These are phyloP conservation scores for Tetrastigma voinierianum DNA, from an alignment of 164 flowering plant genomes.

Conservation along the genomic window DNA sequence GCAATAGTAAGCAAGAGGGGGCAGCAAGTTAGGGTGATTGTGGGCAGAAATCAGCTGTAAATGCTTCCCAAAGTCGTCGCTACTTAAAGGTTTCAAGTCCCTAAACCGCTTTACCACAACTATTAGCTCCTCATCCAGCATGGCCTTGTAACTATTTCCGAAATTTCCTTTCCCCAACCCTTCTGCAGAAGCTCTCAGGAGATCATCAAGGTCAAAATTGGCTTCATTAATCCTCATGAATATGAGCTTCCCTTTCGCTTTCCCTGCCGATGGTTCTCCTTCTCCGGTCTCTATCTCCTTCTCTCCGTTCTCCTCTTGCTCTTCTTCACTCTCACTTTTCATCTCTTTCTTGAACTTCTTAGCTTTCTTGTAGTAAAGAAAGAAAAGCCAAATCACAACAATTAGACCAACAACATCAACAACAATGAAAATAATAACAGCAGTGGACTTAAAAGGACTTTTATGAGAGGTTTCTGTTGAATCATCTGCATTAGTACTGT, in stretches of 20 bases:
- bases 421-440: slow-evolving; percentile 17
- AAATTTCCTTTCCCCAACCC: slow-evolving; percentile 63
- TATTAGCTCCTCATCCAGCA: slow-evolving; percentile 23
- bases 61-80: slow-evolving; percentile 46
- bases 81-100: slow-evolving; percentile 47
- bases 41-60: slow-evolving; percentile 29
- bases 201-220: slow-evolving; percentile 47
- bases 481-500: too few relatives aligned
- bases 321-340: not conserved
- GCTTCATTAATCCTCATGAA: slow-evolving; percentile 30
- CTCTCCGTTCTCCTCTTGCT: not conserved
- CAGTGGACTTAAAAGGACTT: too few relatives aligned
- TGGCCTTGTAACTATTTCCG: slow-evolving; percentile 55
- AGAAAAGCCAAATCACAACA: slow-evolving; percentile 25
- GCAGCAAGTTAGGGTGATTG: slow-evolving; percentile 63
- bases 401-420: slow-evolving; percentile 29
- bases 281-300: not conserved
- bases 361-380: slow-evolving; percentile 29
- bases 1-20: slow-evolving; percentile 53
- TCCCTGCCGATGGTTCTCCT: not conserved
- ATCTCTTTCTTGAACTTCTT: slow-evolving; percentile 19
- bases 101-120: slow-evolving; percentile 60
- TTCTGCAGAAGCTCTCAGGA: slow-evolving; percentile 67
- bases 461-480: too few relatives aligned
- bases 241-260: slow-evolving; percentile 37